These are phyloP conservation scores for Mycena polygramma DNA, from an alignment of 768 basidiomycete species.

Conservation along the genomic window DNA sequence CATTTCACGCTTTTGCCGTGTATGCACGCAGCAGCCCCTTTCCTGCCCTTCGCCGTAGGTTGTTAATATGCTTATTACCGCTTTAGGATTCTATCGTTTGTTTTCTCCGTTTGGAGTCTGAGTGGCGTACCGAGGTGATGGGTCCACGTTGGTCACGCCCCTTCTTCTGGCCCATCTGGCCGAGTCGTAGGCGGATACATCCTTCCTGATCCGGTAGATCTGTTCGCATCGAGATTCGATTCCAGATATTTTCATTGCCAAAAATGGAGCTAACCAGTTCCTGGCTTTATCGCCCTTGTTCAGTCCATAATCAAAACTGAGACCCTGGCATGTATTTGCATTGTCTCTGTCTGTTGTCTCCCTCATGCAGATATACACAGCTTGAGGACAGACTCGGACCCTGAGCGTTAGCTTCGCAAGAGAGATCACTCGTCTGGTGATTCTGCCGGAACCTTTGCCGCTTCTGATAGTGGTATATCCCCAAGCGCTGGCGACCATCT, in stretches of 20 bases:
- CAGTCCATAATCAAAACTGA: neutral
- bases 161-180: conserved; percentile 23
- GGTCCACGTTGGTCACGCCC: neutral
- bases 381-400: neutral
- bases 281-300: neutral
- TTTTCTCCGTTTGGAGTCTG: neutral
- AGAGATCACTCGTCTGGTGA: conserved; percentile 7
- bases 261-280: neutral
- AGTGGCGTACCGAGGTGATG: too few species aligned
- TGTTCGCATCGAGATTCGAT: conserved; percentile 19
- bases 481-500: conserved; percentile 15
- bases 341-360: too few species aligned
- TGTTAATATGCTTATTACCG: conserved; percentile 6
- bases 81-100: conserved; percentile 23
- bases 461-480: conserved; percentile 11
- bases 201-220: conserved; percentile 21
- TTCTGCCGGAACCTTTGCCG: conserved; percentile 15
- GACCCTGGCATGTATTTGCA: too few species aligned
- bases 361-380: neutral
- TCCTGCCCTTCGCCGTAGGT: too few species aligned
- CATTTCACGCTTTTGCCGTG: too few species aligned
- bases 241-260: neutral
- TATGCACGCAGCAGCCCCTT: too few species aligned
- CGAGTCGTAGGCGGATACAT: neutral
- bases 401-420: neutral